Conservation (phyloP, 805 yeast genomes). For the Saturnispora ahearnii region DNA sequence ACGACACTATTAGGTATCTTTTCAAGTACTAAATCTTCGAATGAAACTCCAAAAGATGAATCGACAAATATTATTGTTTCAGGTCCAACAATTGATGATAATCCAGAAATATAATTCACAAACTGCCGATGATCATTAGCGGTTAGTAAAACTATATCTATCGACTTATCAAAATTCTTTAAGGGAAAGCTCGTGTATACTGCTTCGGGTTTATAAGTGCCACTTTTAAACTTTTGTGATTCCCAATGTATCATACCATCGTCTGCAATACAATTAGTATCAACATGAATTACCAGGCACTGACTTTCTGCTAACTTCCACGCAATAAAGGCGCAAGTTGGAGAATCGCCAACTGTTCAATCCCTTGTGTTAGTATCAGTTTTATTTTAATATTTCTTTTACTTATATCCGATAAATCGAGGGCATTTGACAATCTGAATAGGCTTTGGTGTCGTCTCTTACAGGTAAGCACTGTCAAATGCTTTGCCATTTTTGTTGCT, state of each 20-base stretch:
- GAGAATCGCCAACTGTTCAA: conserved; percentile 25
- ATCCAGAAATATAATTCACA: conserved; percentile 3
- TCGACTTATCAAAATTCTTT: neutral
- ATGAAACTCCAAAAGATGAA: conserved; percentile 17
- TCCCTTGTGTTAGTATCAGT: neutral
- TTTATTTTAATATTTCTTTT: neutral
- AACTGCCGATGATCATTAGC: conserved; percentile 11
- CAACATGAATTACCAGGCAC: conserved; percentile 15
- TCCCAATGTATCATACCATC: conserved; percentile 9
- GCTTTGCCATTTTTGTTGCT: conserved; percentile 4
- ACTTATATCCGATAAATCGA: neutral
- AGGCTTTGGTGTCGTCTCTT: neutral
- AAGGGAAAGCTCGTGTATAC: neutral
- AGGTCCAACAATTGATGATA: conserved; percentile 8
- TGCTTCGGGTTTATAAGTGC: conserved; percentile 3
- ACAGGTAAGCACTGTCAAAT: conserved; percentile 10
- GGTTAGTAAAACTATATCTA: conserved; percentile 20
- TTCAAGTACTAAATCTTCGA: conserved; percentile 15
- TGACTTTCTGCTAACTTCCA: conserved; percentile 22
- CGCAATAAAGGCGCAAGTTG: conserved; percentile 22
- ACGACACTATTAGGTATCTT: conserved; percentile 12
- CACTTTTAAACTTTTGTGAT: conserved; percentile 6
- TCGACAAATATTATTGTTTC: conserved; percentile 23
- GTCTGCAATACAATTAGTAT: conserved; percentile 1
- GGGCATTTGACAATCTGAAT: neutral